These are phyloP conservation scores for Trametes villosa DNA, from an alignment of 768 basidiomycete species.

Conservation along the genomic window DNA sequence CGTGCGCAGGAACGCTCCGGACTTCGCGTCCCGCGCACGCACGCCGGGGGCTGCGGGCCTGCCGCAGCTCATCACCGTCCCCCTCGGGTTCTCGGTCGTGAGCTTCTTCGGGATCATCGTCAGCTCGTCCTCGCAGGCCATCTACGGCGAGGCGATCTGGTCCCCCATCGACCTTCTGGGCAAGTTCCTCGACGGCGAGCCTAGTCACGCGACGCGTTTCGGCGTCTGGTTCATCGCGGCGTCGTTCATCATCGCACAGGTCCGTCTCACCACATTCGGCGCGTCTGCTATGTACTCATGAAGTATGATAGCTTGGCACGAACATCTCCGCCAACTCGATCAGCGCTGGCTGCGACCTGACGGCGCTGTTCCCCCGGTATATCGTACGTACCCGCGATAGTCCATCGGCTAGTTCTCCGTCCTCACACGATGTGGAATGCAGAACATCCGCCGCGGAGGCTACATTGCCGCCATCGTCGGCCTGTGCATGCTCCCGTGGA, in stretches of 20 bases:
- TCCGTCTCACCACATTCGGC: no score
- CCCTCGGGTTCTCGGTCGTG: constrained; percentile 72
- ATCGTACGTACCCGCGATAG: constrained; percentile 50
- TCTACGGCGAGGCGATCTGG: constrained; percentile 82
- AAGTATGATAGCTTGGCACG: constrained; percentile 51
- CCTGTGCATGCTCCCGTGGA: constrained; percentile 78
- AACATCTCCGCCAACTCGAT: constrained; percentile 86
- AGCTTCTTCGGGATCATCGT: constrained; percentile 85
- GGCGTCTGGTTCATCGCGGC: constrained; percentile 81
- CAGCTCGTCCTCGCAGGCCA: constrained; percentile 72
- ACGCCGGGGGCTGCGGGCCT: constrained; percentile 60
- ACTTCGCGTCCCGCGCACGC: constrained; percentile 69
- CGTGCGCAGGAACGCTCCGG: constrained; percentile 65
- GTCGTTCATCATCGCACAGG: constrained; percentile 80
- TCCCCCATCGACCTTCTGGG: constrained; percentile 73
- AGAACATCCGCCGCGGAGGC: constrained; percentile 86
- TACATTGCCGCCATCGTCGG: constrained; percentile 83
- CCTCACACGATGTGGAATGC: background rate
- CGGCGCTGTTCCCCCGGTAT: constrained; percentile 75
- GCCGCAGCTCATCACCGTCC: constrained; percentile 73
- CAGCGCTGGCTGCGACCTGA: constrained; percentile 83
- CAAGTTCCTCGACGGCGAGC: constrained; percentile 66
- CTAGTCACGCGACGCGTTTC: constrained; percentile 68
- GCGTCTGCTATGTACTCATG: no score
- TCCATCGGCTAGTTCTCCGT: no score